Conservation (phyloP, 164 flowering plant genomes). For the Nelumbo lutea region DNA sequence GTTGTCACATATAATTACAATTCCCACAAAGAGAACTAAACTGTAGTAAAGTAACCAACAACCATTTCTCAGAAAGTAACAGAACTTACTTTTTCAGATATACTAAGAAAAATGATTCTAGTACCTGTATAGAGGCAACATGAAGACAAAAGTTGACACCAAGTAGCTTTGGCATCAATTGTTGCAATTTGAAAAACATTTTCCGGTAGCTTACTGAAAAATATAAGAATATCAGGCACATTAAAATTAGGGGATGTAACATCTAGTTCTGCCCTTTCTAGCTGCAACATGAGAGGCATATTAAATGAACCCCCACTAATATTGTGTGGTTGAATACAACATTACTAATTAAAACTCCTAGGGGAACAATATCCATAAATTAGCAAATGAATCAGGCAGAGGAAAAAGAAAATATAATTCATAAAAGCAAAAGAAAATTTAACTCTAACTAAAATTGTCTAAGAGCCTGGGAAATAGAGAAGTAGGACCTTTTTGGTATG, state of each 20-base stretch:
- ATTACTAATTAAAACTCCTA: neutral
- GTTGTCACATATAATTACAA: neutral
- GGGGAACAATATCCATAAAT: neutral
- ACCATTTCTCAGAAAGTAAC: neutral
- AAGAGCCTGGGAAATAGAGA: neutral
- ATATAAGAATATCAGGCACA: neutral
- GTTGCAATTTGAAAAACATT: constrained; percentile 56
- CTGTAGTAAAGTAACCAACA: neutral
- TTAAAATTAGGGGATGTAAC: constrained; percentile 22
- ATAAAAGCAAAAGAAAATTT: neutral
- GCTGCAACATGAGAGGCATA: constrained; percentile 85
- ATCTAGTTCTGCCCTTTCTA: constrained; percentile 59
- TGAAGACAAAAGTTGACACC: constrained; percentile 89
- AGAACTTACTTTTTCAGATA: neutral
- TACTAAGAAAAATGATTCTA: neutral
- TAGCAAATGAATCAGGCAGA: no score
- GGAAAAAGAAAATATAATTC: neutral
- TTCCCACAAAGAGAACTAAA: neutral
- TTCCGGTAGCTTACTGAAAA: constrained; percentile 47
- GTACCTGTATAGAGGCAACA: constrained; percentile 96
- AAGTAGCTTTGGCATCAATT: constrained; percentile 72
- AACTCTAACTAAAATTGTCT: neutral
- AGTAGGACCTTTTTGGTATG: constrained; percentile 70
- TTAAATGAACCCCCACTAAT: constrained; percentile 95
- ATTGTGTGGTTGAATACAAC: neutral